Percentiles rank a stretch among this genome's conserved stretches.
These are phyloP conservation scores for Luffa acutangula DNA, from an alignment of 306 rosid species.

Conservation along the genomic window DNA sequence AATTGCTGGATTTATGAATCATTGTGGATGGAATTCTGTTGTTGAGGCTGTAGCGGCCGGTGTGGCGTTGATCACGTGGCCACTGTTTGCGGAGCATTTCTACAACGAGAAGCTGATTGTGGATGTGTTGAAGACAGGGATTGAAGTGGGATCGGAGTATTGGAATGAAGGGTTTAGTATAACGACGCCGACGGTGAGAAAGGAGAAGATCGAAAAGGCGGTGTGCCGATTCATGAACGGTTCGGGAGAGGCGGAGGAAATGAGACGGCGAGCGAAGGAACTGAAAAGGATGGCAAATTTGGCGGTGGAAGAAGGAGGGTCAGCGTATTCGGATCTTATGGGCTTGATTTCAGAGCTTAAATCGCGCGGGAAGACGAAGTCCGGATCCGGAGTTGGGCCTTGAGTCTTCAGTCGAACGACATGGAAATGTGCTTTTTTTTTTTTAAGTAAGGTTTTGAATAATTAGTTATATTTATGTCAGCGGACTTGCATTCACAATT, in stretches of 20 bases:
- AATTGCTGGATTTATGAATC: neutral
- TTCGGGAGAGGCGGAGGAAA: neutral
- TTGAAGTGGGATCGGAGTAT: neutral
- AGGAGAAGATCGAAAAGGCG: neutral
- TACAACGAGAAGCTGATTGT: neutral
- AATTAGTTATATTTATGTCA: too few species aligned
- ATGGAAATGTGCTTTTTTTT: too few species aligned
- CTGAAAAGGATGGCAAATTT: neutral
- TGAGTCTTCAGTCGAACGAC: too few species aligned
- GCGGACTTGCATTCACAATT: too few species aligned
- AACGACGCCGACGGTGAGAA: neutral
- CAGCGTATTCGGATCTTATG: neutral
- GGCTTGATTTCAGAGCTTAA: neutral
- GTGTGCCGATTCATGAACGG: neutral
- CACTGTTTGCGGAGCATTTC: neutral
- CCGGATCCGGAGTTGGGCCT: too few species aligned
- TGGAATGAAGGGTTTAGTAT: neutral
- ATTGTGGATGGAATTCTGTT: neutral
- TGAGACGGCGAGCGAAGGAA: neutral
- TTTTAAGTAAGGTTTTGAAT: too few species aligned
- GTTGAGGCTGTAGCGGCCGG: neutral
- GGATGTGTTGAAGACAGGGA: neutral
- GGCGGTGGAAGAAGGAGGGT: neutral
- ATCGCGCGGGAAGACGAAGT: neutral
- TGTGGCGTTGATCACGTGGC: neutral